Conservation (phyloP, 768 basidiomycete genomes). For the Tricholoma matsutake region DNA sequence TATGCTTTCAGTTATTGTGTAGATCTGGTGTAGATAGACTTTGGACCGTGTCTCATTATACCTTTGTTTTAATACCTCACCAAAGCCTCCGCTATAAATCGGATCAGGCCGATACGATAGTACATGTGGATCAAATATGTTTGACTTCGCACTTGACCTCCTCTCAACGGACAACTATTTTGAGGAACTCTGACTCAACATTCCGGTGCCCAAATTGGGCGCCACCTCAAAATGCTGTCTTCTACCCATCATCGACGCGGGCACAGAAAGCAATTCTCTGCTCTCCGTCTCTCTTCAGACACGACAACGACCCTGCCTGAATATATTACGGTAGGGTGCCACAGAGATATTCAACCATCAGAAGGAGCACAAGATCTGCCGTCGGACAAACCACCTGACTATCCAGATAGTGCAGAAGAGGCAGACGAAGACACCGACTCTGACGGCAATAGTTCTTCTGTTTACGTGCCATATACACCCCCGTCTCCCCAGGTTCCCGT, state of each 20-base stretch:
- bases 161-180: no score
- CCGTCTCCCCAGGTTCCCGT: conserved; percentile 27
- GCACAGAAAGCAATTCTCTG: conserved; percentile 51
- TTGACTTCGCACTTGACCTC: no score
- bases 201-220: conserved; percentile 17
- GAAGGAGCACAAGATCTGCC: conserved; percentile 17
- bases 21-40: no score
- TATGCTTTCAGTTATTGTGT: no score
- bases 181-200: conserved; percentile 12
- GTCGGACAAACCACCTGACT: conserved; percentile 70
- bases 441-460: conserved; percentile 24
- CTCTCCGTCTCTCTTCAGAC: conserved; percentile 61
- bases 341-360: conserved; percentile 13
- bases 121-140: no score
- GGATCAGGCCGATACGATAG: no score
- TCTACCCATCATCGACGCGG: conserved; percentile 6
- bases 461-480: conserved; percentile 25
- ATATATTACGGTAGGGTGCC: conserved; percentile 38
- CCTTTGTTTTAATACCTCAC: no score
- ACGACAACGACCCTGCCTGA: conserved; percentile 63
- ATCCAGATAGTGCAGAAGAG: conserved; percentile 75
- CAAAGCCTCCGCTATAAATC: no score
- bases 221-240: neutral
- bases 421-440: conserved; percentile 67
- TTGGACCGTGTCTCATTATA: no score